Percentiles rank a stretch among this genome's conserved stretches.
Evolutionary conservation across 192 early-diverging fungal species (phyloP).

Genomic region (Funneliformis geosporum): DNA sequence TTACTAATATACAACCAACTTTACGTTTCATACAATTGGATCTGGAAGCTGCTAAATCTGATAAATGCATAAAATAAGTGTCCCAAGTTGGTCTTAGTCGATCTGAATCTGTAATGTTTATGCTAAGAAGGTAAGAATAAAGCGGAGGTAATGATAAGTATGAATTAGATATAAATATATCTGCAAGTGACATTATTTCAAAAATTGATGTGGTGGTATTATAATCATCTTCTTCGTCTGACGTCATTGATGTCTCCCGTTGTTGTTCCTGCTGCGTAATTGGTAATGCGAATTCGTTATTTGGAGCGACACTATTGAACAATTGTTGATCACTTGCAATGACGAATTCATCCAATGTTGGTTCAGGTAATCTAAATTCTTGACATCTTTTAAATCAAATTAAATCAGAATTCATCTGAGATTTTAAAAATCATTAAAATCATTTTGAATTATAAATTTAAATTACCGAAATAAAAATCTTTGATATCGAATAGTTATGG

Average conservation of each 20-base stretch:
- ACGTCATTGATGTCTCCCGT: not conserved
- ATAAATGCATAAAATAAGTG: slow-evolving; percentile 95
- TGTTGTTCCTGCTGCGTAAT: not conserved
- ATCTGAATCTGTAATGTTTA: slow-evolving; percentile 70
- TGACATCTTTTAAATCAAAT: slow-evolving; percentile 20
- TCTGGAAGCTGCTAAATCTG: slow-evolving; percentile 84
- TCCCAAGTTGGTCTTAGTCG: slow-evolving; percentile 92
- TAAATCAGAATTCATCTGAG: not conserved
- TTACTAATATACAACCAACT: slow-evolving; percentile 93
- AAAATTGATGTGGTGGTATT: slow-evolving; percentile 13
- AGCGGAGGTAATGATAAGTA: not conserved
- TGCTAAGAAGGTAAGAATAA: slow-evolving; percentile 36
- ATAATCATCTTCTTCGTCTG: not conserved
- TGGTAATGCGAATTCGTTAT: slow-evolving; percentile 5
- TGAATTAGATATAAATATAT: slow-evolving; percentile 26
- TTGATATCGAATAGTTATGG: slow-evolving; percentile 65
- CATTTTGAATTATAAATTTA: not conserved
- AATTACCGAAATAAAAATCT: slow-evolving; percentile 51
- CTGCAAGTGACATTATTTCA: slow-evolving; percentile 14
- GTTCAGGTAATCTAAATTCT: slow-evolving; percentile 18
- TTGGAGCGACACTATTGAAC: slow-evolving; percentile 36
- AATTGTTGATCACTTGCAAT: slow-evolving; percentile 53
- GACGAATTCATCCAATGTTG: slow-evolving; percentile 62
- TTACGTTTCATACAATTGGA: slow-evolving; percentile 99
- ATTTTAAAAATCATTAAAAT: not conserved